Conservation (phyloP, 148 eudicot species). For the Selenicereus undatus region DNA sequence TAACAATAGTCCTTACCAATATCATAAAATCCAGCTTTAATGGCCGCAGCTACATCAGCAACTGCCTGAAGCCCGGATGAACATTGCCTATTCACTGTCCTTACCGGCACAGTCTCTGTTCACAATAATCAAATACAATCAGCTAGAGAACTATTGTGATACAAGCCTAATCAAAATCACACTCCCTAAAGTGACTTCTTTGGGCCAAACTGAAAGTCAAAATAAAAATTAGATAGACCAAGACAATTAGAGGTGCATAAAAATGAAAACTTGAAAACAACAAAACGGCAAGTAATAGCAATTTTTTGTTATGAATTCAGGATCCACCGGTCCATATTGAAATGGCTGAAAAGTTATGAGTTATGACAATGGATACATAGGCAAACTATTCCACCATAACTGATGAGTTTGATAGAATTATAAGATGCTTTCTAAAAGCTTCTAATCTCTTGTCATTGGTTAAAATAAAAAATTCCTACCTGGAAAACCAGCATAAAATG, state of each 20-base stretch:
- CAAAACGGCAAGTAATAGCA: background rate
- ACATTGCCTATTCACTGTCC: constrained; percentile 97
- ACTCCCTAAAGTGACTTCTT: background rate
- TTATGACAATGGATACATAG: background rate
- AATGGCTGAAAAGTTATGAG: background rate
- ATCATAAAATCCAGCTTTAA: constrained; percentile 97
- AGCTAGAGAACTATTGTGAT: background rate
- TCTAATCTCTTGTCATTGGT: constrained; percentile 3
- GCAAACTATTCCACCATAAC: background rate
- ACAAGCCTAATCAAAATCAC: background rate
- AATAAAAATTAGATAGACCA: background rate
- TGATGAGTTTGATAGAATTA: background rate
- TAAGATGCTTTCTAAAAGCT: background rate
- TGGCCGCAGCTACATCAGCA: constrained; percentile 99
- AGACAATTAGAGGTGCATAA: background rate
- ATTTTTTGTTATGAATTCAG: too few species aligned
- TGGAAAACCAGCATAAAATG: constrained; percentile 96
- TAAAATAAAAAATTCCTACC: constrained; percentile 34
- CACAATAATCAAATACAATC: background rate
- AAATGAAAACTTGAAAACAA: background rate
- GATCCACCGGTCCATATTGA: background rate
- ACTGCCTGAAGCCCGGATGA: constrained; percentile 99
- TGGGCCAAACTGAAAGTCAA: background rate
- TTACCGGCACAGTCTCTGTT: constrained; percentile 82
- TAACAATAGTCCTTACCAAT: constrained; percentile 48